phyloP scores from a whole-genome alignment of 306 rosid genomes.

The Vicia villosa region DNA sequence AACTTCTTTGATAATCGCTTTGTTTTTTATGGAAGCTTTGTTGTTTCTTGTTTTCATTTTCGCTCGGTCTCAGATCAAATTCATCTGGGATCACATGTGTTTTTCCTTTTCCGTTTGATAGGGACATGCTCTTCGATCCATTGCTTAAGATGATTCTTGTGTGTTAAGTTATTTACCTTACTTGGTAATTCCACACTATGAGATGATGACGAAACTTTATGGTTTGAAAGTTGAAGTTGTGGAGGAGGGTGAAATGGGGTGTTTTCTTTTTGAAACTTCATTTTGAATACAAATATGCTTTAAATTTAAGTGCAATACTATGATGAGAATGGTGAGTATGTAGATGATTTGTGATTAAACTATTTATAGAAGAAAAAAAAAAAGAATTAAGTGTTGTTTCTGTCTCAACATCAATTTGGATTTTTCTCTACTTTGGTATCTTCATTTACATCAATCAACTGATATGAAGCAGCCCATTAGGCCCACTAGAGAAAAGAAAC shows the following conservation, averaged over 20 bases:
- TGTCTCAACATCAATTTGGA: constrained; percentile 3
- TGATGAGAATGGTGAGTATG: constrained; percentile 15
- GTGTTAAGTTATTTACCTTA: constrained; percentile 29
- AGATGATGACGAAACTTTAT: constrained; percentile 42
- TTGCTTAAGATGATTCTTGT: constrained; percentile 33
- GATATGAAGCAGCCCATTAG: too few species aligned
- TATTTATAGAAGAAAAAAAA: constrained; percentile 36
- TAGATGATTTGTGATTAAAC: neutral
- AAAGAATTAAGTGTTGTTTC: neutral
- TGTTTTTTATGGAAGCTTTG: neutral
- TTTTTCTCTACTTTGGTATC: constrained; percentile 21
- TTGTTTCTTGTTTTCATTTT: constrained; percentile 34
- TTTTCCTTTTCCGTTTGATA: constrained; percentile 46
- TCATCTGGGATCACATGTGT: constrained; percentile 44
- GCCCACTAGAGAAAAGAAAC: too few species aligned
- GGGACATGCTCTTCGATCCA: constrained; percentile 59
- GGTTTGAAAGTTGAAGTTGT: constrained; percentile 1
- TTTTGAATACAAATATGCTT: too few species aligned
- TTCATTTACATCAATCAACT: neutral
- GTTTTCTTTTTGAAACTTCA: constrained; percentile 47
- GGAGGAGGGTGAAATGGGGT: constrained; percentile 47
- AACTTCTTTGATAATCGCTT: neutral
- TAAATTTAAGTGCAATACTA: constrained; percentile 3
- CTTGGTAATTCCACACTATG: constrained; percentile 40
- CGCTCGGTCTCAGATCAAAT: constrained; percentile 51